A percentile compares a stretch with the other conserved stretches of the same genome.
Evolutionary conservation across 306 rosid species (phyloP).

Genomic region (Vigna reflexopilosa): DNA sequence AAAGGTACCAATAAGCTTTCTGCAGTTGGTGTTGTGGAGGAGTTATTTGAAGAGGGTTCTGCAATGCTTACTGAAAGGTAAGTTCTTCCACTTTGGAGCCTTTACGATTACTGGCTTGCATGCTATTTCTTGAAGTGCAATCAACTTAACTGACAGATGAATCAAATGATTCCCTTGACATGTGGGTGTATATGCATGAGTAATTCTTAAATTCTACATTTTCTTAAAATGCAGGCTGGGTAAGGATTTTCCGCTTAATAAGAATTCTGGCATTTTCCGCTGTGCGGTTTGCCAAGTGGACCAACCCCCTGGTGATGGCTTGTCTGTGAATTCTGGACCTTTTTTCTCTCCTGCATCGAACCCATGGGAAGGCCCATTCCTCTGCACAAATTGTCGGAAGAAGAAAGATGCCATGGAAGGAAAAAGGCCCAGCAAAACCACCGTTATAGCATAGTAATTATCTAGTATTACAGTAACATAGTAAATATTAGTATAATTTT

Average conservation of each 20-base stretch:
- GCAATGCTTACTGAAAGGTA: slow-evolving; percentile 99
- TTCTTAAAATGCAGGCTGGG: slow-evolving; percentile 79
- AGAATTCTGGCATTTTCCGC: slow-evolving; percentile 77
- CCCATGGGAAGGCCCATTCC: slow-evolving; percentile 97
- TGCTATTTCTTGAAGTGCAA: slow-evolving; percentile 18
- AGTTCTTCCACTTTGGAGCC: background rate
- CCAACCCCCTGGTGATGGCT: slow-evolving; percentile 79
- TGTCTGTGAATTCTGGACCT: slow-evolving; percentile 81
- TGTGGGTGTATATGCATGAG: background rate
- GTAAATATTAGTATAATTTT: slow-evolving; percentile 63
- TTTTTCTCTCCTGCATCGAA: slow-evolving; percentile 86
- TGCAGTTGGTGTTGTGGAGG: slow-evolving; percentile 94
- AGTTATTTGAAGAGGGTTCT: slow-evolving; percentile 98
- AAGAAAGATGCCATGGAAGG: slow-evolving; percentile 99
- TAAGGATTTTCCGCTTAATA: slow-evolving; percentile 69
- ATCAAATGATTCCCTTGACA: slow-evolving; percentile 3
- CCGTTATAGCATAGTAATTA: slow-evolving; percentile 64
- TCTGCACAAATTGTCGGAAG: slow-evolving; percentile 77
- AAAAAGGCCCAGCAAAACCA: slow-evolving; percentile 73
- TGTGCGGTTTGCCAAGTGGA: slow-evolving; percentile 97
- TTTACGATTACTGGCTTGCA: background rate
- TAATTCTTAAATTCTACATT: slow-evolving; percentile 23
- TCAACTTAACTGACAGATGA: slow-evolving; percentile 16
- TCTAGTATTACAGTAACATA: slow-evolving; percentile 50
- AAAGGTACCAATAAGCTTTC: slow-evolving; percentile 85